These are phyloP conservation scores for Protomyces inundatus DNA, from an alignment of 1,139 yeast species.

Conservation along the genomic window DNA sequence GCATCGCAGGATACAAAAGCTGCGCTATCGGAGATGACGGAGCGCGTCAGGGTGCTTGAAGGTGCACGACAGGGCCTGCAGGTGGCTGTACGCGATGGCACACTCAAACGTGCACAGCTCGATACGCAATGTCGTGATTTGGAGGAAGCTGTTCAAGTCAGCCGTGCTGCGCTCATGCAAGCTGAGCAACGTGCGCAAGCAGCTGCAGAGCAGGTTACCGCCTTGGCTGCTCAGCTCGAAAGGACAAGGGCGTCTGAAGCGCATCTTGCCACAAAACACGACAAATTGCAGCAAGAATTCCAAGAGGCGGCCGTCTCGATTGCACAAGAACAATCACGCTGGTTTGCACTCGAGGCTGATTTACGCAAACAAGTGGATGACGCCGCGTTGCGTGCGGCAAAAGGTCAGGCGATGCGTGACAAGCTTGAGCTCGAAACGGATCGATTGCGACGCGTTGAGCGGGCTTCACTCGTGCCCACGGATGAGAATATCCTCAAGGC, in stretches of 20 bases:
- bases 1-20: not conserved
- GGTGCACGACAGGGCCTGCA: conserved; percentile 12
- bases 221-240: not conserved
- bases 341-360: not conserved
- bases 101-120: conserved; percentile 8
- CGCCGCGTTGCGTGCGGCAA: not conserved
- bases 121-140: conserved; percentile 19
- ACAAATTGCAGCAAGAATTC: conserved; percentile 6
- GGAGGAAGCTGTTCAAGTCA: not conserved
- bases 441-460: not conserved
- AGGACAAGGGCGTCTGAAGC: not conserved
- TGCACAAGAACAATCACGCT: conserved; percentile 22
- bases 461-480: not conserved
- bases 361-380: not conserved
- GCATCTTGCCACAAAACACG: not conserved
- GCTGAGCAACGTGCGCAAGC: conserved; percentile 4
- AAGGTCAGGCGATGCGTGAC: not conserved
- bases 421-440: not conserved
- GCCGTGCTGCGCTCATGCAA: not conserved
- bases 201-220: not conserved
- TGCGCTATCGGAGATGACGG: not conserved
- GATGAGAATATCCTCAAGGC: conserved; percentile 17
- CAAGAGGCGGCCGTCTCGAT: conserved; percentile 16
- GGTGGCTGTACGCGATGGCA: conserved; percentile 12
- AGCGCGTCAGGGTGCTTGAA: conserved; percentile 1